Percentiles rank a stretch among this genome's conserved stretches.
Evolutionary conservation across 2,329 filamentous ascomycete genomes (phyloP).

Genomic region (Acrodontium crateriforme): DNA sequence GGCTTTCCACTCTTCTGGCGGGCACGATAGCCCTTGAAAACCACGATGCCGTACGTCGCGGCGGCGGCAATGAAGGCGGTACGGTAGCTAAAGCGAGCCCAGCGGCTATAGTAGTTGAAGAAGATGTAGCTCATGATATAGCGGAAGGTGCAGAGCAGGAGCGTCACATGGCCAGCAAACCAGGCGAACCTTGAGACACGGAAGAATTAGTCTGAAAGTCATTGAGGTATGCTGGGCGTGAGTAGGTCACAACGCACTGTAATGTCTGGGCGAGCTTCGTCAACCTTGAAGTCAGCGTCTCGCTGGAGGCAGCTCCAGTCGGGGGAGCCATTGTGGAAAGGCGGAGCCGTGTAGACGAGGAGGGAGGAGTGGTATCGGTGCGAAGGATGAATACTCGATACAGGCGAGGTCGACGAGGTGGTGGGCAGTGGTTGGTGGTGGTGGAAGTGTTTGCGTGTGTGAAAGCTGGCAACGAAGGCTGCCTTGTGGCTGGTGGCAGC

Average conservation of each 20-base stretch:
- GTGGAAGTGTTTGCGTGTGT: too few species aligned
- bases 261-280: conserved; percentile 7
- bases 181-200: conserved; percentile 54
- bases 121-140: conserved; percentile 77
- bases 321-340: conserved; percentile 13
- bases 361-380: too few species aligned
- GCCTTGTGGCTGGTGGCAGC: too few species aligned
- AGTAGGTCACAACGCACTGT: conserved; percentile 7
- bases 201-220: neutral
- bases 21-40: conserved; percentile 92
- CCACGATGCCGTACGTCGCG: conserved; percentile 90
- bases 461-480: too few species aligned
- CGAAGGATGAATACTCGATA: too few species aligned
- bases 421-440: too few species aligned
- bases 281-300: conserved; percentile 11
- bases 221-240: conserved; percentile 1
- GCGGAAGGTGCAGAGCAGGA: conserved; percentile 69
- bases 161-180: conserved; percentile 60
- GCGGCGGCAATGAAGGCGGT: conserved; percentile 80
- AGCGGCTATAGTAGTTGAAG: conserved; percentile 70
- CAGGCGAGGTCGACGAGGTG: too few species aligned
- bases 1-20: conserved; percentile 58
- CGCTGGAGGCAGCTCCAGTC: conserved; percentile 6
- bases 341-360: too few species aligned
- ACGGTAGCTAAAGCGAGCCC: conserved; percentile 76